phyloP scores from a whole-genome alignment of 2,329 filamentous ascomycete genomes.

The Capronia epimyces region DNA sequence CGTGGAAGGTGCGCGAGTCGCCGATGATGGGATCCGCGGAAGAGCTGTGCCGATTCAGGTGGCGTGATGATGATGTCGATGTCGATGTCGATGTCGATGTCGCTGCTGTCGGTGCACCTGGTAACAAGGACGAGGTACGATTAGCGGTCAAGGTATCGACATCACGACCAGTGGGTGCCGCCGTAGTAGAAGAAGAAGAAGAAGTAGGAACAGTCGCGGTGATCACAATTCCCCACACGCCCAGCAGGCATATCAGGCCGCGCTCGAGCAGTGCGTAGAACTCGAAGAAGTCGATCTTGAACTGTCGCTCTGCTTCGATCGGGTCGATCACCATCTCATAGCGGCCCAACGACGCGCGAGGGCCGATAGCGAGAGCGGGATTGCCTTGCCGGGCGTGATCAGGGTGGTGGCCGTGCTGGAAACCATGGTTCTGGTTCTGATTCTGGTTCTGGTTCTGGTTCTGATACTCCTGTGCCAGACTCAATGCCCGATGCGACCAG shows the following conservation, averaged over 20 bases:
- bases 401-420: background rate
- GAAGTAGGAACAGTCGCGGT: constrained; percentile 29
- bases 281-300: constrained; percentile 73
- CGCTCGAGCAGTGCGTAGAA: constrained; percentile 69
- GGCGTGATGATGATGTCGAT: too few species aligned
- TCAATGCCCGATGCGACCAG: constrained; percentile 24
- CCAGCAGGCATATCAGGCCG: constrained; percentile 62
- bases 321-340: constrained; percentile 23
- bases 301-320: constrained; percentile 56
- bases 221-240: constrained; percentile 56
- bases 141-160: too few species aligned
- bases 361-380: constrained; percentile 1
- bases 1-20: constrained; percentile 26
- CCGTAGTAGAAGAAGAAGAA: background rate
- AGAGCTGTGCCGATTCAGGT: too few species aligned
- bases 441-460: background rate
- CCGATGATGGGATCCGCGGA: constrained; percentile 25
- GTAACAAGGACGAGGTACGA: too few species aligned
- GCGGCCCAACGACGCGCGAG: constrained; percentile 11
- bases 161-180: too few species aligned
- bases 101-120: background rate
- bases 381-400: too few species aligned
- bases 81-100: too few species aligned
- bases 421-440: background rate
- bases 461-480: constrained; percentile 19